phyloP scores from a whole-genome alignment of 345 rosid species.

The Syzygium jambos region DNA sequence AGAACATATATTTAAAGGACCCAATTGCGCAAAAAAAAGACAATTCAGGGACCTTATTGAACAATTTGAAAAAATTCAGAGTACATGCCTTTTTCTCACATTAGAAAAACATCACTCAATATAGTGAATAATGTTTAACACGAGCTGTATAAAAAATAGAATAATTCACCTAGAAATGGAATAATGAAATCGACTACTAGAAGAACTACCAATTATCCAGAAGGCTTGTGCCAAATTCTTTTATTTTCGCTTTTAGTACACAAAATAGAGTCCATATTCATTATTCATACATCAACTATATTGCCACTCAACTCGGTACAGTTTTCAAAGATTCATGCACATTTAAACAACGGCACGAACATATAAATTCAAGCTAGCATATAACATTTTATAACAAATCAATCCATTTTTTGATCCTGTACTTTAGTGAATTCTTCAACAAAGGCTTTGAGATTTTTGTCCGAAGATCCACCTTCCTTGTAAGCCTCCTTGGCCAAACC shows the following conservation, averaged over 20 bases:
- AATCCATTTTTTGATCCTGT: not conserved
- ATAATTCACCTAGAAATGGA: not conserved
- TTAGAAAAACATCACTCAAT: not conserved
- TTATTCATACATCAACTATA: too few species aligned
- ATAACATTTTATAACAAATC: not conserved
- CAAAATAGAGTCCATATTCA: too few species aligned
- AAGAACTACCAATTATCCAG: not conserved
- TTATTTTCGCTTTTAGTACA: too few species aligned
- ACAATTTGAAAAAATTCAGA: not conserved
- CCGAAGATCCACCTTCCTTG: conserved; percentile 16
- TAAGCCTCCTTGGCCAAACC: conserved; percentile 14
- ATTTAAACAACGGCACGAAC: not conserved
- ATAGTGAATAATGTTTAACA: not conserved
- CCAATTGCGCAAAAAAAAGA: not conserved
- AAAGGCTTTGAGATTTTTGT: conserved; percentile 16
- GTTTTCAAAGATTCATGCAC: not conserved
- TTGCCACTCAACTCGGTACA: too few species aligned
- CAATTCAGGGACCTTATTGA: not conserved
- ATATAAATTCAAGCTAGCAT: not conserved
- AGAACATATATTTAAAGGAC: not conserved
- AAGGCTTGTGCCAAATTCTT: not conserved
- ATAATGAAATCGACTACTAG: not conserved
- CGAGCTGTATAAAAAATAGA: not conserved
- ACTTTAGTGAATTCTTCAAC: not conserved
- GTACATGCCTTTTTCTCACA: not conserved